Conservation (phyloP, 768 basidiomycete species). For the Thelephora aurantiotincta region DNA sequence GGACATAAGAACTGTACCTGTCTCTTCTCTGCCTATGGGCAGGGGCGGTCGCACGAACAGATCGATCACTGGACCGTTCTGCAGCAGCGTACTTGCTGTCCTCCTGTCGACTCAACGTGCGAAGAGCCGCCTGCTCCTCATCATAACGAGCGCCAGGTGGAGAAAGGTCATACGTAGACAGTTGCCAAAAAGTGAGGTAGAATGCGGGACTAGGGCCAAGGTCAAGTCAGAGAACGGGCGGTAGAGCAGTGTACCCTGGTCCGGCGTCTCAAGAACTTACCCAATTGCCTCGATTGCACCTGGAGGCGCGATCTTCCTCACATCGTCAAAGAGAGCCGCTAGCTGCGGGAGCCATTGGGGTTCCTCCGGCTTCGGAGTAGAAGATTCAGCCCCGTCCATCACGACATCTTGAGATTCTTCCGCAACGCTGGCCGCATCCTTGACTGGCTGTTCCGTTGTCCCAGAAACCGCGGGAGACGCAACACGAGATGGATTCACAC, state of each 20-base stretch:
- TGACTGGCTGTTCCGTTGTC: conserved; percentile 14
- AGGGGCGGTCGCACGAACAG: conserved; percentile 39
- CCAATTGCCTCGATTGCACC: conserved; percentile 54
- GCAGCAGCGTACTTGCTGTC: conserved; percentile 46
- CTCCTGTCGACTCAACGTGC: conserved; percentile 51
- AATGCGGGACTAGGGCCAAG: conserved; percentile 61
- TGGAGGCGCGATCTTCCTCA: conserved; percentile 56
- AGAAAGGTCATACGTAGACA: conserved; percentile 79
- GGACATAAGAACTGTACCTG: conserved; percentile 46
- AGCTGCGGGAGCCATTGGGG: conserved; percentile 75
- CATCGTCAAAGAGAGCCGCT: conserved; percentile 56
- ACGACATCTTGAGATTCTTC: conserved; percentile 5
- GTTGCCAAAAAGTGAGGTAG: conserved; percentile 94
- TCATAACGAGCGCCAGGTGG: conserved; percentile 71
- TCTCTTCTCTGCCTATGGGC: conserved; percentile 51
- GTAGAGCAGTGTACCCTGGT: conserved; percentile 4
- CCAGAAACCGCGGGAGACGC: conserved; percentile 37
- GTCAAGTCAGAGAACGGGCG: conserved; percentile 3
- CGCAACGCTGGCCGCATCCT: conserved; percentile 11
- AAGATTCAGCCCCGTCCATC: neutral
- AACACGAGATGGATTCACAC: conserved; percentile 36
- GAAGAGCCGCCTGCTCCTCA: conserved; percentile 52
- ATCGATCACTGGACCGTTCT: conserved; percentile 59
- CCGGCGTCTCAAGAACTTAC: conserved; percentile 26
- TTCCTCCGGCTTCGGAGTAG: conserved; percentile 18